A percentile compares a stretch with the other conserved stretches of the same genome.
Conservation (phyloP, 495 filamentous ascomycete species). For the Collariella sp. region DNA sequence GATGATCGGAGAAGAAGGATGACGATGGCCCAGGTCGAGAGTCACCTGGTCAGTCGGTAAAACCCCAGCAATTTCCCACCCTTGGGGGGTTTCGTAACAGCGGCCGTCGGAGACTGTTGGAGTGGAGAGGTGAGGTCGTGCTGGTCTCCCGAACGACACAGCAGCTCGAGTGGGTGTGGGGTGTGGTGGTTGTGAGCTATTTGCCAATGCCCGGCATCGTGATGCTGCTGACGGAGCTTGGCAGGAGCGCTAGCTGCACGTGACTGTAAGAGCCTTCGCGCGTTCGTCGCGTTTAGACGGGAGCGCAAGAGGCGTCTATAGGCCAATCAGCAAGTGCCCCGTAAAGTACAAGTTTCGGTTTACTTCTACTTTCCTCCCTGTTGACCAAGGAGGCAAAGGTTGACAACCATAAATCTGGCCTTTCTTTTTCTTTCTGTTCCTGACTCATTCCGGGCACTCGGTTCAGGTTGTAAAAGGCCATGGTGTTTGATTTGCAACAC, state of each 20-base stretch:
- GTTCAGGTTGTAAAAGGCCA: not conserved
- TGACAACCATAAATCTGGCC: conserved; percentile 21
- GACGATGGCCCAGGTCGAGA: conserved; percentile 8
- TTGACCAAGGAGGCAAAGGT: conserved; percentile 12
- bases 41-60: conserved; percentile 2
- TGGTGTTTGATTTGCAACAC: not conserved
- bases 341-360: conserved; percentile 17
- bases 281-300: not conserved
- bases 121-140: not conserved
- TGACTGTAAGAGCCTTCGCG: conserved; percentile 8
- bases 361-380: not conserved
- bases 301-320: not conserved
- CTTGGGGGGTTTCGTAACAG: not conserved
- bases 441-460: conserved; percentile 12
- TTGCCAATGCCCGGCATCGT: not conserved
- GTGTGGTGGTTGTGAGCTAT: conserved; percentile 14
- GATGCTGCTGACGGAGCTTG: conserved; percentile 11
- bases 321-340: conserved; percentile 24
- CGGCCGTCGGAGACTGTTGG: not conserved
- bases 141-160: not conserved
- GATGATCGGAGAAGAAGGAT: conserved; percentile 5
- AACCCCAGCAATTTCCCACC: not conserved
- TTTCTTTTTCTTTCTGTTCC: conserved; percentile 21
- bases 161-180: not conserved
- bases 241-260: conserved; percentile 10